Base-by-base conservation (phyloP, 2,329 filamentous ascomycete genomes). In the Fusarium sublunatum region DNA sequence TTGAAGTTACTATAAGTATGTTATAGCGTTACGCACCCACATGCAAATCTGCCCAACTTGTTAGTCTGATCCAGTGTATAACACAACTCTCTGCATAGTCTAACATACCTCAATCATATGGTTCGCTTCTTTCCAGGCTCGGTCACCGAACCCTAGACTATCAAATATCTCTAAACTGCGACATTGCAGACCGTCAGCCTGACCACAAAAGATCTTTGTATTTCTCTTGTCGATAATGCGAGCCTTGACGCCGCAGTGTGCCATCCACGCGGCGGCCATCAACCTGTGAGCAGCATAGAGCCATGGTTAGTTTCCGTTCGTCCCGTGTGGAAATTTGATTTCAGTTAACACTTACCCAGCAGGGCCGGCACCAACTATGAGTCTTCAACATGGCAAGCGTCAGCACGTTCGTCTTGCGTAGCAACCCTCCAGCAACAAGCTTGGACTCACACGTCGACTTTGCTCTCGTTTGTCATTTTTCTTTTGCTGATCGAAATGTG, bases 161-260 rank as follows among this genome's bases (percentile, higher is more conserved):
- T 92, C 88, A 52, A 92, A 85, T n/a, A 92, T 90, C 73, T 92
- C 88, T 2, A 91, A 78, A 2, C 55, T 64, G 8, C 60, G 55
- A 12, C 55, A 61, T 39, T 64, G 61, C 13, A 64, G 55, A 13
- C 55, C 61, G 19, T 64, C 61, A 9, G 61, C 61, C 28, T 64
- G 61, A 2, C 45, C 56, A 8, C 7, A 61, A 35, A 22, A 32
- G 2, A 47, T 58, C 28, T 64, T 64, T n/a, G 55, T 46, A 32
- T 47, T 62, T 24, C 60, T 48, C 32, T 64, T 64, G 19, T 64
- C 61, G 1, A 64, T 31, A 1, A 64, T 53, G 7, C 61, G 60
- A 3, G 61, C 58, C 15, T 57, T 64, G 46, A 64, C 53, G 6
- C 61, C 60, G 5, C 50, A 64, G 13, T 54, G 54, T 8, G 54